phyloP scores from a whole-genome alignment of 73 alveolate genomes.

The Effrenium voratum region DNA sequence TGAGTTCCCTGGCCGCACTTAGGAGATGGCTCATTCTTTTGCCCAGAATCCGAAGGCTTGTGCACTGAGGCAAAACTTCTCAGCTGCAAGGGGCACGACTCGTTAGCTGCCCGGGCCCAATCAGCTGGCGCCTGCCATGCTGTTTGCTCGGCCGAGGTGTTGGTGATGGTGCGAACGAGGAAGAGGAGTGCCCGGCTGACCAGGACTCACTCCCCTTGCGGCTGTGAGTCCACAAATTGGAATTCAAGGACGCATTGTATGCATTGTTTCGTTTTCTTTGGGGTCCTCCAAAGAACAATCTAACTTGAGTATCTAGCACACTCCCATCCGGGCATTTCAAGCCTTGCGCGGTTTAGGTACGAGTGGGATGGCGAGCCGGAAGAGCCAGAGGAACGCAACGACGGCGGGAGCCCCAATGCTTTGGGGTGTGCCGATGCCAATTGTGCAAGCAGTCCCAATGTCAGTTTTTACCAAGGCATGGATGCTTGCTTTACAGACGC shows the following conservation, averaged over 20 bases:
- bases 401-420: not conserved
- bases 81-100: conserved; percentile 65
- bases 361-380: conserved; percentile 24
- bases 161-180: conserved; percentile 45
- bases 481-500: conserved; percentile 59
- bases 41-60: not conserved
- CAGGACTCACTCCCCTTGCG: not conserved
- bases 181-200: conserved; percentile 44
- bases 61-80: conserved; percentile 49
- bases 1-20: not conserved
- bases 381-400: conserved; percentile 6
- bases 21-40: not conserved
- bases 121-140: not conserved
- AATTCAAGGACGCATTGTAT: not conserved
- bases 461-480: not conserved
- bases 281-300: too few species aligned
- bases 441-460: not conserved
- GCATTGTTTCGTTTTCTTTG: too few species aligned
- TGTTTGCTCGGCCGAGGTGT: not conserved
- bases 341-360: conserved; percentile 9
- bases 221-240: not conserved
- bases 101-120: conserved; percentile 26
- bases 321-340: not conserved
- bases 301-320: too few species aligned
- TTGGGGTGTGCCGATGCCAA: not conserved